Evolutionary conservation across 441 rosid genomes (phyloP), one percentile per base, ranked within the genome.

Genomic region (Hura crepitans): DNA sequence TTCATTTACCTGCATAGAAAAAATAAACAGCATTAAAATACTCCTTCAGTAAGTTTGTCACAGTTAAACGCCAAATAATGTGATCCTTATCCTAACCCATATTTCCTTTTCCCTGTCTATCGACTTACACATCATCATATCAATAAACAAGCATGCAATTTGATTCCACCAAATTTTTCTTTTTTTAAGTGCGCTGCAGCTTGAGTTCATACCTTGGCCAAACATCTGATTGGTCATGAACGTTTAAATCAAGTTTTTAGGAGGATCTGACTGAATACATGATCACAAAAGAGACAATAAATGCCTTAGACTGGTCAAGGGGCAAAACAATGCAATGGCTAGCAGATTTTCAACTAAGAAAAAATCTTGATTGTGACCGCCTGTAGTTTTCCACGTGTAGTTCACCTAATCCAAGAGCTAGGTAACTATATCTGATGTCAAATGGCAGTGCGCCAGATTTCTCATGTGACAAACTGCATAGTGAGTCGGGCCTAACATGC

Each of bases 351-450:
- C 77, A 75, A 70, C 77, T 17, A 54, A 13, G 62, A 49, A 75
- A 79, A 77, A 71, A 79, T 76, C 81, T 66, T 70, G 90, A 87
- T 49, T 62, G 75, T 18, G 88, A 89, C 83, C 56, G 59, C 49
- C 69, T 43, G 83, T 82, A 76, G 81, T 82, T 89, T 85, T 89
- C 91, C 91, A 87, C 92, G 91, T 89, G 91, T 79, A 82, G 91
- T 74, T 87, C 85, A 86, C 92, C 91, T 83, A 89, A 85, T 81
- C 78, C 68, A 75, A 50, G 46, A 81, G 62, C 75, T 60, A 60
- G 22, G 79, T 75, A 57, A 78, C 79, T 76, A 78, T 77, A 78
- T 77, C 84, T 62, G 73, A 77, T 78, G 85, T 85, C 85, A 81
- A 81, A 83, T 80, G 83, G 72, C 62, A 76, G 74, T 72, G 68